Evolutionary conservation across 768 basidiomycete species (phyloP), one percentile per base, ranked within the genome.

Genomic region (Dendrothele bispora): DNA sequence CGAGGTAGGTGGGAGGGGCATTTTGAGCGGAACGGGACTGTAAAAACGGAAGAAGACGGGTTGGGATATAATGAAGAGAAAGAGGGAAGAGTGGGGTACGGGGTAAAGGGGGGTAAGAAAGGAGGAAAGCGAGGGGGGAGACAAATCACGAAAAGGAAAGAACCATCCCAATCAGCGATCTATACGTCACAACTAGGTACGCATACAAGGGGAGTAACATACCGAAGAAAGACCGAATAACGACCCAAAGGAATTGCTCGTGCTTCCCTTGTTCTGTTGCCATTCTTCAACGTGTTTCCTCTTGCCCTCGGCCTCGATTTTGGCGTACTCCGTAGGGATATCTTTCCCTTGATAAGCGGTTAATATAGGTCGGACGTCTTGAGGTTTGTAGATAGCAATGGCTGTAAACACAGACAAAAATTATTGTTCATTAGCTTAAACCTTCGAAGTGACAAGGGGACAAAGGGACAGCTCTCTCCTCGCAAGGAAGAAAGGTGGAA

Each of bases 291-390:
- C 60, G 54, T 91, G 85, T 48, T 72, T 75, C 32, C 78, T 74
- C 66, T 94, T 97, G 41, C 82, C 80, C 62, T 88, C 88, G 0
- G 83, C 83, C 67, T 99, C 95, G 53, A 84, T 81, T 70, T 88
- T 87, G 29, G 85, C 93, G 55, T 93, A 98, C 65, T 95, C 95
- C 5, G 85, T 43, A 1, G 94, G 83, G 48, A 99, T 86, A 59
- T 98, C 79, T 67, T 95, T 94, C 37, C 86, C 95, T 5, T 77
- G 71, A 64, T 95, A 99, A 2, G 84, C 84, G 55, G 87, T 69
- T 26, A 99, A 68, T 46, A 98, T 87, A 0, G 88, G 91, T 17
- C 95, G 84, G 3, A 98, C 87, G 58, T 98, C 97, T 21, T 75
- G 62, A 1, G 90, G 86, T 52, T 84, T 86, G 72, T 92, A 94